These are phyloP conservation scores for Myriosclerotinia curreyana DNA, from an alignment of 2,329 filamentous ascomycete genomes.

Conservation along the genomic window DNA sequence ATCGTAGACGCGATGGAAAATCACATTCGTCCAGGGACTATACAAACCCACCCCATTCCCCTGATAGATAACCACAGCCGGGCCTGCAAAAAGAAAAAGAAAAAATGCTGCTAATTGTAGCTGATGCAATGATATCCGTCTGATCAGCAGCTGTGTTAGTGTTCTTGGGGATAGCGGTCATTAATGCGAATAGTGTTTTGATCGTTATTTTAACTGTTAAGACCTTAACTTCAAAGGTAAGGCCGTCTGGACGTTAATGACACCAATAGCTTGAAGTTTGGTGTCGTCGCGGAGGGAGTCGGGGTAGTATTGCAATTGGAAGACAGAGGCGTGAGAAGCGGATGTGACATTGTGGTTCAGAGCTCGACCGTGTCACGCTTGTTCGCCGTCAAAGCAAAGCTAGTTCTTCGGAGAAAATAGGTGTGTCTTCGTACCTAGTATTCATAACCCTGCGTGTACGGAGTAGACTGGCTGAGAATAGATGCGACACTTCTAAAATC, in stretches of 20 bases:
- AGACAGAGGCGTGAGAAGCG: too few species aligned
- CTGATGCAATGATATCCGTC: slow-evolving; percentile 8
- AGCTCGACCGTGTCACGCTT: too few species aligned
- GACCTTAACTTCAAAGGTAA: slow-evolving; percentile 1
- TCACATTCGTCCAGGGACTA: slow-evolving; percentile 3
- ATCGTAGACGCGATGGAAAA: slow-evolving; percentile 12
- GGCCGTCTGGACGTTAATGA: slow-evolving; percentile 7
- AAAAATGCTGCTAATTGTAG: slow-evolving; percentile 11
- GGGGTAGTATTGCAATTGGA: too few species aligned
- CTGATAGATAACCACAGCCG: background rate
- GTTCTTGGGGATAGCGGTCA: background rate
- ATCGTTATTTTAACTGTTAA: too few species aligned
- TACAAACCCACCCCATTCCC: slow-evolving; percentile 13
- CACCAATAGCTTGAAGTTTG: slow-evolving; percentile 8
- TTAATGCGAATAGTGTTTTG: background rate
- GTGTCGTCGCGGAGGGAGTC: slow-evolving; percentile 15
- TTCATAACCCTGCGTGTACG: too few species aligned
- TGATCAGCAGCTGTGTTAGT: background rate
- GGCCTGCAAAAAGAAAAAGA: slow-evolving; percentile 15
- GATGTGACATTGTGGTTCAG: too few species aligned
- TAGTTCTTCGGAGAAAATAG: too few species aligned
- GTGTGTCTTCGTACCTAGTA: too few species aligned
- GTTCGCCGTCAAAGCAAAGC: too few species aligned
- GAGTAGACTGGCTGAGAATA: too few species aligned
- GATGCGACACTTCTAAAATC: too few species aligned